Evolutionary conservation across 2,329 filamentous ascomycete genomes (phyloP).

Genomic region (Fusarium sororula): DNA sequence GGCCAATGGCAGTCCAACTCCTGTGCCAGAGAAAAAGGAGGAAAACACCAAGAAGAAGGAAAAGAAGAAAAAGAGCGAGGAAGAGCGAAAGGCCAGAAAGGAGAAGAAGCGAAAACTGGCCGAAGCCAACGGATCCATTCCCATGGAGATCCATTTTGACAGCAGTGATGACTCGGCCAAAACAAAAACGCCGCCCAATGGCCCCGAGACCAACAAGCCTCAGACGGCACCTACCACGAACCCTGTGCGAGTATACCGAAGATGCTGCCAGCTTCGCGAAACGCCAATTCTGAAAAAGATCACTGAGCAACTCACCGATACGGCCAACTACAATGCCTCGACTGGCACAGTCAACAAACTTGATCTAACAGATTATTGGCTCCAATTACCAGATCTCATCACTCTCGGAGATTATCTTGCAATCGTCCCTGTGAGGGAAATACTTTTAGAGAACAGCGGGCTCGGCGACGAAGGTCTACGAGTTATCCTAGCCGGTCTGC

Average conservation of each 20-base stretch:
- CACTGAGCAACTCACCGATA: constrained; percentile 83
- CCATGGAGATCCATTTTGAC: constrained; percentile 82
- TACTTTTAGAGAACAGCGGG: constrained; percentile 87
- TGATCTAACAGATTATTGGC: constrained; percentile 83
- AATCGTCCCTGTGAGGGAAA: constrained; percentile 87
- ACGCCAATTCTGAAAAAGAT: constrained; percentile 92
- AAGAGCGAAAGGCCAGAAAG: constrained; percentile 90
- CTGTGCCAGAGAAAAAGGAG: constrained; percentile 46
- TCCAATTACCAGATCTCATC: constrained; percentile 83
- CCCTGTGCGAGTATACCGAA: constrained; percentile 88
- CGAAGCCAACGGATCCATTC: constrained; percentile 86
- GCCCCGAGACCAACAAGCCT: constrained; percentile 39
- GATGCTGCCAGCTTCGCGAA: constrained; percentile 93
- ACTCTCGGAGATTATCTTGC: constrained; percentile 95
- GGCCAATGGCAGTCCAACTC: constrained; percentile 33
- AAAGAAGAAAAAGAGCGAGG: constrained; percentile 95
- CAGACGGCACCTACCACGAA: constrained; percentile 78
- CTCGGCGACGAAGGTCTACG: constrained; percentile 87
- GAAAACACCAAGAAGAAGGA: constrained; percentile 79
- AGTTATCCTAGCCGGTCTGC: constrained; percentile 84
- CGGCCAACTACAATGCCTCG: constrained; percentile 70
- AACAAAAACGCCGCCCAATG: constrained; percentile 23
- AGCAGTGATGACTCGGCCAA: constrained; percentile 66
- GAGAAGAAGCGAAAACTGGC: constrained; percentile 87
- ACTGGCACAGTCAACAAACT: constrained; percentile 83